Evolutionary conservation across 805 yeast species (phyloP), one percentile per base, ranked within the genome.

Genomic region (Metschnikowia lachancei): DNA sequence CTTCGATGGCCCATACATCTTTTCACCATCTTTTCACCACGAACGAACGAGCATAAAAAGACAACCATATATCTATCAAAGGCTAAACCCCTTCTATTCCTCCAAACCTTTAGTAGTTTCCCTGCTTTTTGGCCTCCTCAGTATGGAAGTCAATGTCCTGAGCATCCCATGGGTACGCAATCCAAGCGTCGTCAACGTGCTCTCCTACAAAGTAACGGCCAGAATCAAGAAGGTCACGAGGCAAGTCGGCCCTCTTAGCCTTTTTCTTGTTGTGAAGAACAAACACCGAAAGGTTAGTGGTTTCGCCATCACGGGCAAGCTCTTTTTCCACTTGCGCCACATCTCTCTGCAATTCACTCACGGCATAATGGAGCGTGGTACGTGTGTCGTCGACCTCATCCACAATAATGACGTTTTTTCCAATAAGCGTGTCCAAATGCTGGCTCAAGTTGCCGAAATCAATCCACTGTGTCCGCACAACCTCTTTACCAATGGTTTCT

Each of bases 351-450:
- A 86, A 71, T 62, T 86, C 95, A 43, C 80, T 74, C 32, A 86
- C 74, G 3, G 94, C 94, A 59, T 86, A 86, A 60, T 85, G 91
- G 49, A 86, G 73, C 28, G 95, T 86, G 36, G 91, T 85, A 73
- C 95, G 78, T 20, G 95, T 86, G 63, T 86, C 95, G 65, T 86
- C 95, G 37, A 86, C 95, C 64, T 86, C 95, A 62, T 86, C 95
- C 39, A 86, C 86, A 48, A 86, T 81, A 60, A 86, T 68, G 19
- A 86, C 77, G 58, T 78, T 83, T 64, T 85, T 86, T 44, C 87
- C 87, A 35, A 82, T 80, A 47, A 86, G 68, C 52, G 77, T 76
- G 46, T 78, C 65, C 45, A 81, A 78, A 47, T 86, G 77, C 56
- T 82, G 84, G 45, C 76, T 67, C 49, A 54, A 53, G 38, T 51